phyloP scores from a whole-genome alignment of 2,329 filamentous ascomycete species.

The Nemania diffusa region DNA sequence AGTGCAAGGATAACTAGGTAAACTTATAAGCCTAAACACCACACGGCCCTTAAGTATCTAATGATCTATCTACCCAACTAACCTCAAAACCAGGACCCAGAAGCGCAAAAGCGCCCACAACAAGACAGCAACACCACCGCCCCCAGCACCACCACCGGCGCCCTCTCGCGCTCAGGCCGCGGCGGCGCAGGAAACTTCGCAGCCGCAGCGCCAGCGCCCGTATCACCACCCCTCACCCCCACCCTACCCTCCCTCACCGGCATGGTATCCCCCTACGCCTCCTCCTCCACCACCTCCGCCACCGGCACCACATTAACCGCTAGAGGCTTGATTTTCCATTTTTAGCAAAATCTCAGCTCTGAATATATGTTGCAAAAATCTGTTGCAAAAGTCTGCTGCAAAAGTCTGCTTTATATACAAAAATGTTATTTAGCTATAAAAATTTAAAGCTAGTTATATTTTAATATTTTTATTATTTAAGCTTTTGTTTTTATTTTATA shows the following conservation, averaged over 20 bases:
- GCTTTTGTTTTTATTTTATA: no score
- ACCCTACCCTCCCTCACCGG: slow-evolving; percentile 1
- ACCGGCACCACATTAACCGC: neutral
- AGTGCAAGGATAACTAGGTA: neutral
- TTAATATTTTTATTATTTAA: no score
- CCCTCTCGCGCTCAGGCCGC: slow-evolving; percentile 55
- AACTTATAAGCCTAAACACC: neutral
- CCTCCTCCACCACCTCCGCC: neutral
- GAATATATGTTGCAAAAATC: no score
- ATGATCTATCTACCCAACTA: neutral
- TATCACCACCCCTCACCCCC: slow-evolving; percentile 30
- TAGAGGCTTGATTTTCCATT: no score
- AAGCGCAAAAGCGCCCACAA: slow-evolving; percentile 46
- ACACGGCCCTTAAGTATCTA: neutral
- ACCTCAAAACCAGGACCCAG: slow-evolving; percentile 44
- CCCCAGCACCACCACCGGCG: slow-evolving; percentile 33
- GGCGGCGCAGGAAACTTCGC: slow-evolving; percentile 72
- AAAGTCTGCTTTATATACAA: no score
- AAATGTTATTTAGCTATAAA: no score
- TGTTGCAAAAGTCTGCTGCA: no score
- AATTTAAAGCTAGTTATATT: no score
- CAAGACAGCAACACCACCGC: slow-evolving; percentile 34
- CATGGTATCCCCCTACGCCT: neutral
- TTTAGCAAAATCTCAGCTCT: no score
- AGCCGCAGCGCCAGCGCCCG: slow-evolving; percentile 39